Base-by-base conservation (phyloP, 2,329 filamentous ascomycete genomes). In the Calonectria pseudoturangicola region DNA sequence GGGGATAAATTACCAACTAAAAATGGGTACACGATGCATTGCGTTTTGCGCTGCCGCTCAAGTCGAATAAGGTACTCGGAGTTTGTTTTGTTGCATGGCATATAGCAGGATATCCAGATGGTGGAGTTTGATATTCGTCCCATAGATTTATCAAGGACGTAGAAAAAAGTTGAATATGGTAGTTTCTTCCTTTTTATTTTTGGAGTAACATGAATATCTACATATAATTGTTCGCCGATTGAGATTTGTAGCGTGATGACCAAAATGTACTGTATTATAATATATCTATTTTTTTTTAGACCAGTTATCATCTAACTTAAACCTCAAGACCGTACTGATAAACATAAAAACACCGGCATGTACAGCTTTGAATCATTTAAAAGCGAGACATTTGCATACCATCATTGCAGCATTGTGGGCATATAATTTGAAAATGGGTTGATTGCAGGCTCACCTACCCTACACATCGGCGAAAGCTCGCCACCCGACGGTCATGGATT, bases 41-140 rank as follows among this genome's bases (percentile, higher is more conserved):
- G 9, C 39, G 10, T 63, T 63, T 63, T 47, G 33, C 12, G 27
- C 25, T 47, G 16, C 25, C 25, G 3, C 27, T 47, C 7, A 41
- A 47, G 25, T 43, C 10, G 41, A 16, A n/a, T 8, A 47, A 25
- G 28, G 25, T 28, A 43, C 39, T 63, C 18, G 39, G 58, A 28
- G 58, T 63, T 63, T 63, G 58, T 33, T 63, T 63, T 47, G 41
- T 63, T 63, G 13, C 25, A 47, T 63, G 9, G 58, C 58, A 47
- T 30, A 63, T 63, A 63, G 58, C 58, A 45, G 58, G 58, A 47
- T 47, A 21, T 25, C 58, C 47, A 43, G 41, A 63, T 27, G 58
- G 25, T 21, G 58, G 58, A 63, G 58, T 43, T 60, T 60, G 33
- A 60, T 41, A 21, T 41, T 60, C 54, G 13, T 41, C 25, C 25